Conservation (phyloP, 345 rosid genomes). For the Populus tremula region DNA sequence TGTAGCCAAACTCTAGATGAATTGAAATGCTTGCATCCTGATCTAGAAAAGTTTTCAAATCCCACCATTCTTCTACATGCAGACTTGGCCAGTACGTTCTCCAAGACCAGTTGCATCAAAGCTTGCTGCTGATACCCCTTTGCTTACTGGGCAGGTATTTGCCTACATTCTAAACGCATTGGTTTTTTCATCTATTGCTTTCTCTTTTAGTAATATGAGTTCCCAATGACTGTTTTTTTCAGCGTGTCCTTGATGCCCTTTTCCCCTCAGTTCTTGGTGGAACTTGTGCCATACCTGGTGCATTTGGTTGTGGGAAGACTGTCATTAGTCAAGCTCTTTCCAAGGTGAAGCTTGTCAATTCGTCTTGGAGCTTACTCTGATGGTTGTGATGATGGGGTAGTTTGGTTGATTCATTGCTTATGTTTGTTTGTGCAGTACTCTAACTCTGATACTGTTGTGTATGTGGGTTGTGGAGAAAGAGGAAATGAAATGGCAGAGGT, state of each 20-base stretch:
- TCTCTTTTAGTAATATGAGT: not conserved
- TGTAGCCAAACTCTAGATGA: not conserved
- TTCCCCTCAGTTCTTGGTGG: conserved; percentile 99
- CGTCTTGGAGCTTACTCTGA: not conserved
- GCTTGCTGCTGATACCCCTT: conserved; percentile 99
- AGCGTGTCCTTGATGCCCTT: conserved; percentile 99
- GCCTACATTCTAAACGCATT: not conserved
- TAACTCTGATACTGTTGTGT: conserved; percentile 94
- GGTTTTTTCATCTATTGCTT: not conserved
- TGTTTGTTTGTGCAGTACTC: conserved; percentile 70
- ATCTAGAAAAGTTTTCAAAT: not conserved
- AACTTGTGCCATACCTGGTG: conserved; percentile 99
- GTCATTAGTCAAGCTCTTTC: conserved; percentile 99
- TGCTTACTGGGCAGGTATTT: conserved; percentile 93
- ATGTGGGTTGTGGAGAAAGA: conserved; percentile 98
- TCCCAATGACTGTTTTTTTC: conserved; percentile 33
- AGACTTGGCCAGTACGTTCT: conserved; percentile 99
- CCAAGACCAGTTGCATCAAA: conserved; percentile 99
- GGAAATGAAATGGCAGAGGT: conserved; percentile 99
- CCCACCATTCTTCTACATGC: conserved; percentile 17
- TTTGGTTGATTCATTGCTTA: not conserved
- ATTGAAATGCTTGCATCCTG: not conserved
- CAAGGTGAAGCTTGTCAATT: conserved; percentile 52
- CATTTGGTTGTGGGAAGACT: conserved; percentile 99
- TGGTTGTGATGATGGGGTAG: not conserved